Base-by-base conservation (phyloP, 1,284 basidiomycete species). In the Cystobasidium sp. region DNA sequence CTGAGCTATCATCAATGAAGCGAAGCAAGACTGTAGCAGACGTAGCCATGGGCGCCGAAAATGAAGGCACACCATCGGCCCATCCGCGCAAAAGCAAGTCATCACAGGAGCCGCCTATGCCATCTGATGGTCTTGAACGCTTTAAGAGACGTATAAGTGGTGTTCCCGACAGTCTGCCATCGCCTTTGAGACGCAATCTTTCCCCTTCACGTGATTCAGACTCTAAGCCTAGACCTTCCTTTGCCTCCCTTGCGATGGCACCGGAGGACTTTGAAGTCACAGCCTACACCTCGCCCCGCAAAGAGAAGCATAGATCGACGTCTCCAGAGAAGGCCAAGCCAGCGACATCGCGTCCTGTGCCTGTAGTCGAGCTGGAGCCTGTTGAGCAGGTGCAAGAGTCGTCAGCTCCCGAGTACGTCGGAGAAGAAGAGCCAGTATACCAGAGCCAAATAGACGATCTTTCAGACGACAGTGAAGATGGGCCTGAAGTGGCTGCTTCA, bases 11-110 rank as follows among this genome's bases (percentile, higher is more conserved):
- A 20, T 12, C 39, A 20, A 55, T 73, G 0, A 47, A 55, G 22
- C 20, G 63, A 24, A 73, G 70, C 53, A 53, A 62, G 22, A 73
- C 62, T 20, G 20, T 73, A 39, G 22, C 64, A 52, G 64, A 66
- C 56, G 4, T 61, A n/a, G n/a, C 20, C 5, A 24, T 31, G 14
- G 3, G 16, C 14, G 37, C 22, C 8, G 31, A 24, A 65, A 49
- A 51, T 47, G 20, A 41, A 52, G 62, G 16, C 6, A 44, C 70
- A 9, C 44, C 31, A 44, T 14, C 39, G 20, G n/a, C 59, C 10
- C 18, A 18, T 14, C 6, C 31, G 10, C 39, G 44, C 9, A 20
- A 55, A 1, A 24, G 53, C 7, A 18, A 14, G 22, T 10, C 14
- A 14, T 24, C 20, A 39, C 8, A 20, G 39, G 20, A n/a, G n/a